These are phyloP conservation scores for Candida koratica DNA, from an alignment of 805 yeast genomes.

Conservation along the genomic window DNA sequence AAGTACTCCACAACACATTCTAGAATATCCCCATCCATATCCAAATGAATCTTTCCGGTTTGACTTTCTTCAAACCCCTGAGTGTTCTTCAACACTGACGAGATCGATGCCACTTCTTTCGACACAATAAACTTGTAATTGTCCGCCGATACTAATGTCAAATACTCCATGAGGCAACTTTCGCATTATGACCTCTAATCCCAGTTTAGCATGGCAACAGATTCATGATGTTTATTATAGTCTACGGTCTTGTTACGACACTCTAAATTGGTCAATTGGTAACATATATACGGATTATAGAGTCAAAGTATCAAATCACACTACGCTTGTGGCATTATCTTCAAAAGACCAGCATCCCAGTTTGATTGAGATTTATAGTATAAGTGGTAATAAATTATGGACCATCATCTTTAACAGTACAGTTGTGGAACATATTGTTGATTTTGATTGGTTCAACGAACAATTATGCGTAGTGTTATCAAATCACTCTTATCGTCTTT, in stretches of 20 bases:
- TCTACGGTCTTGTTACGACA: conserved; percentile 51
- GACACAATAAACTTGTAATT: conserved; percentile 57
- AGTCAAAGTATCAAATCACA: conserved; percentile 48
- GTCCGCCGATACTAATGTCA: conserved; percentile 72
- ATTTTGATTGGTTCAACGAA: conserved; percentile 49
- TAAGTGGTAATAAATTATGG: conserved; percentile 34
- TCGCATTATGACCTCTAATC: conserved; percentile 28
- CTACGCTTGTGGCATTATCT: conserved; percentile 54
- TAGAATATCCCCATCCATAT: conserved; percentile 67
- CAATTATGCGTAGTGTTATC: conserved; percentile 53
- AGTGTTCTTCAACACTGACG: conserved; percentile 50
- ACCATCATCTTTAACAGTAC: conserved; percentile 36
- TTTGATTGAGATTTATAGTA: conserved; percentile 34
- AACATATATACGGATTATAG: conserved; percentile 35
- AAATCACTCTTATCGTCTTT: conserved; percentile 51
- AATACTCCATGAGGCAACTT: conserved; percentile 27
- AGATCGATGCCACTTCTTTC: conserved; percentile 75
- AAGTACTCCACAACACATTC: conserved; percentile 83
- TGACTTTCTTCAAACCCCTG: conserved; percentile 56
- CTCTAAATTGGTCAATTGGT: conserved; percentile 47
- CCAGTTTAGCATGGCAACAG: conserved; percentile 70
- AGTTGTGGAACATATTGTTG: conserved; percentile 51
- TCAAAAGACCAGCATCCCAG: conserved; percentile 36
- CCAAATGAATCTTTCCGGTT: conserved; percentile 53
- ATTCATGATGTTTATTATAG: conserved; percentile 68